phyloP scores from a whole-genome alignment of 106 monocot genomes.

The Chionographis japonica region DNA sequence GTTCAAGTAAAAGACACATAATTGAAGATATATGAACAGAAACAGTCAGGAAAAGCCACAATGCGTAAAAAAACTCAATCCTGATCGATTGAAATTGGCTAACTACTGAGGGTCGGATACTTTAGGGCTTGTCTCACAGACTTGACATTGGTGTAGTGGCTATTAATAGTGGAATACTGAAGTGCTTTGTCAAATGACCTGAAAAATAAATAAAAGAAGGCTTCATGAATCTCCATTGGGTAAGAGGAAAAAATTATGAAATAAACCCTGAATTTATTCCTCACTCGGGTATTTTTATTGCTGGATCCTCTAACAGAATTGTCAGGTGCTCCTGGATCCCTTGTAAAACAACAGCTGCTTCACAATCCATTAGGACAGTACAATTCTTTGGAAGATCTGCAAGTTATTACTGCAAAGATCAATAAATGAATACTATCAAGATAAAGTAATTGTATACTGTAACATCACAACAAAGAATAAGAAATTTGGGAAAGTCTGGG shows the following conservation, averaged over 20 bases:
- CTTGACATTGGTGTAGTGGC: constrained; percentile 17
- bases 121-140: constrained; percentile 24
- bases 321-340: constrained; percentile 44
- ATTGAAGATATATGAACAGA: not conserved
- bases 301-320: constrained; percentile 30
- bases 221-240: not conserved
- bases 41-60: not conserved
- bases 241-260: no score
- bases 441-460: not conserved
- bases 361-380: constrained; percentile 47
- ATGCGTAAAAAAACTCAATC: no score
- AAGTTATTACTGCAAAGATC: not conserved
- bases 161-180: constrained; percentile 18
- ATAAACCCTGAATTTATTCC: no score
- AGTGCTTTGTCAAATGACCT: constrained; percentile 37
- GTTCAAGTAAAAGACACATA: not conserved
- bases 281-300: constrained; percentile 45
- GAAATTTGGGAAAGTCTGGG: no score
- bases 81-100: no score
- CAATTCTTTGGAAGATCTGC: constrained; percentile 47
- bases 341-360: constrained; percentile 40
- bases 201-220: constrained; percentile 5
- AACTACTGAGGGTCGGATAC: constrained; percentile 19
- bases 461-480: no score
- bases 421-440: not conserved